Base-by-base conservation (phyloP, 768 basidiomycete genomes). In the Mycena olivaceomarginata region DNA sequence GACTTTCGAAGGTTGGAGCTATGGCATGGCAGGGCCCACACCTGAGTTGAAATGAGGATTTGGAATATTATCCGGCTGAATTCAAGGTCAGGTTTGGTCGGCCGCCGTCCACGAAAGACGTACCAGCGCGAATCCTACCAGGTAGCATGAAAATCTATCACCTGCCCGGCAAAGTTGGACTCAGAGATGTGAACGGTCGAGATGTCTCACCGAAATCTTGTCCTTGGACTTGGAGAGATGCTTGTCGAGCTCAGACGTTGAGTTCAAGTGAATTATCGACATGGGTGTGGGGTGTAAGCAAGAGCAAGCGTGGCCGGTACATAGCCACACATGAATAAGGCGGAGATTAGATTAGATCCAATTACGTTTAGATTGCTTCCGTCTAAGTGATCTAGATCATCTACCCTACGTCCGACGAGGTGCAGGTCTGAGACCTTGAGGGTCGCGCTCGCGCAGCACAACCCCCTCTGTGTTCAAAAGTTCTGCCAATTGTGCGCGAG, bases 11-110 rank as follows among this genome's bases (percentile, higher is more conserved):
- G 0, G 88, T 85, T 2, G 96, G 96, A 4, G 95, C 96, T 77
- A 97, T 97, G 56, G 89, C 89, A 84, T 95, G 95, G 82, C 96
- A 97, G 46, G 96, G 96, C 2, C 94, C 93, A 89, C 96, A 97
- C 96, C 95, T 96, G 79, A 53, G n/a, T 2, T 45, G 56, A n/a
- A 67, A 64, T 74, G 37, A 57, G 60, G 31, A 25, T 41, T n/a
- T 11, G 22, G 70, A 22, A n/a, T 62, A 31, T 69, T 37, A 66
- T 62, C 59, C 63, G 39, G 16, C 66, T 37, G 22, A 3, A 76
- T 31, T 31, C 31, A 4, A 3, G 31, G 31, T 31, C 31, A 31
- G 31, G 31, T 31, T 31, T 31, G 31, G 31, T 31, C 31, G 31
- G 31, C 31, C 31, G 31, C 31, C 3, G 31, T 31, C 31, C 31